phyloP scores from a whole-genome alignment of 345 rosid genomes.

The Eucalyptus pauciflora region DNA sequence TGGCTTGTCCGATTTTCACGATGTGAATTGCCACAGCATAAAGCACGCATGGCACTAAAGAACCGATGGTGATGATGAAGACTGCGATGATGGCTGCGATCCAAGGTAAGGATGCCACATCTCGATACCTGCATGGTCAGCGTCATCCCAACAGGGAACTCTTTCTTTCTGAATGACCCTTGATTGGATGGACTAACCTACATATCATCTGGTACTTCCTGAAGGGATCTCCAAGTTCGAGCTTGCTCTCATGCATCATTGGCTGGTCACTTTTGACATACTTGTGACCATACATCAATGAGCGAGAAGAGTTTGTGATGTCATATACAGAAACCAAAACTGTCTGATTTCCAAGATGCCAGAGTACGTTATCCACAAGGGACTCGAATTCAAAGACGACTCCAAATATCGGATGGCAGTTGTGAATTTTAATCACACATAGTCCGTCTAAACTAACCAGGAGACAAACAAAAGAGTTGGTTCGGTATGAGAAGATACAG shows the following conservation, averaged over 20 bases:
- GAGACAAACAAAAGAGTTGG: too few species aligned
- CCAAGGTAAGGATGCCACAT: neutral
- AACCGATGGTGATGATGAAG: neutral
- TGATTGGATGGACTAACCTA: neutral
- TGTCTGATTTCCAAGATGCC: too few species aligned
- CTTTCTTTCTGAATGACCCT: neutral
- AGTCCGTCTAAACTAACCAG: too few species aligned
- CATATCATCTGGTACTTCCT: neutral
- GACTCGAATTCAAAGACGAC: too few species aligned
- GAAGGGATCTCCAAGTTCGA: neutral
- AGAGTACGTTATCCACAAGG: too few species aligned
- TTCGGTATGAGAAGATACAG: too few species aligned
- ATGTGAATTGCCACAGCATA: neutral
- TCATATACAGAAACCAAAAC: too few species aligned
- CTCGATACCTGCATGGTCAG: neutral
- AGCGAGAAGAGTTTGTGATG: too few species aligned
- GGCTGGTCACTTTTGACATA: rapidly evolving
- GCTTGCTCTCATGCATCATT: neutral
- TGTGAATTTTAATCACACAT: too few species aligned
- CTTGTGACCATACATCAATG: too few species aligned
- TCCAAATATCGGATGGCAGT: too few species aligned
- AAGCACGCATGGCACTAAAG: neutral
- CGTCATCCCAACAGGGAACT: neutral
- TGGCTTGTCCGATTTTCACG: neutral
- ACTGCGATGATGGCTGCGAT: neutral